Percentiles rank a stretch among this genome's conserved stretches.
Conservation (phyloP, 73 alveolate species). For the Breviolum minutum region DNA sequence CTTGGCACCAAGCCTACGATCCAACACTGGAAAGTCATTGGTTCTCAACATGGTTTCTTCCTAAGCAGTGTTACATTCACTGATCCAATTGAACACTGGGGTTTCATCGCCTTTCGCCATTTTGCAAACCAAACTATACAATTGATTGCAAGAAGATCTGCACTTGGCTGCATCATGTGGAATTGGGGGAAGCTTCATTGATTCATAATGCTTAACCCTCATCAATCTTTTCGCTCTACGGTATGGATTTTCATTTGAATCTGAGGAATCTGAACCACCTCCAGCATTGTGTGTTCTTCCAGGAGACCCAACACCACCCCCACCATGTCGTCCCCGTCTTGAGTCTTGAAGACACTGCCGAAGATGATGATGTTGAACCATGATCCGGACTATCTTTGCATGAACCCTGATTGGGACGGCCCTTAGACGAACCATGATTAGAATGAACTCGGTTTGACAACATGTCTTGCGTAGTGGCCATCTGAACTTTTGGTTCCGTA, state of each 20-base stretch:
- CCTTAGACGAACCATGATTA: too few relatives aligned
- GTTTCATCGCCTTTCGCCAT: slow-evolving; percentile 25
- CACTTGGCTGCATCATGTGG: slow-evolving; percentile 47
- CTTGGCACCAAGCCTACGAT: background rate
- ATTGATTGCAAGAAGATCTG: slow-evolving; percentile 22
- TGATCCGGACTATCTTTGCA: too few relatives aligned
- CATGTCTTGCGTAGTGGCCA: too few relatives aligned
- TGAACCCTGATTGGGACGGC: too few relatives aligned
- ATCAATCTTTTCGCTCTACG: slow-evolving; percentile 3
- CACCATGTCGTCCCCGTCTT: too few relatives aligned
- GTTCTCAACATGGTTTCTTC: background rate
- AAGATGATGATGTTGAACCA: too few relatives aligned
- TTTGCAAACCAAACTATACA: slow-evolving; percentile 13
- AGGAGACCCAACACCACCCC: too few relatives aligned
- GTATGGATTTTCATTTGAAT: slow-evolving; percentile 15
- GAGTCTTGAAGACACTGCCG: too few relatives aligned
- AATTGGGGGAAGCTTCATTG: slow-evolving; percentile 9
- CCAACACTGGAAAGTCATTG: slow-evolving; percentile 9
- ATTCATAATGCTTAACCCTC: slow-evolving; percentile 28
- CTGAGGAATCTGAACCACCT: too few relatives aligned
- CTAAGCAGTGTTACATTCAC: background rate
- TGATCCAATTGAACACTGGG: background rate
- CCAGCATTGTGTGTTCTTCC: too few relatives aligned
- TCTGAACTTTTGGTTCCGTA: too few relatives aligned
- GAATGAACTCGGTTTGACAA: too few relatives aligned